These are phyloP conservation scores for Suillus variegatus DNA, from an alignment of 768 basidiomycete species.

Conservation along the genomic window DNA sequence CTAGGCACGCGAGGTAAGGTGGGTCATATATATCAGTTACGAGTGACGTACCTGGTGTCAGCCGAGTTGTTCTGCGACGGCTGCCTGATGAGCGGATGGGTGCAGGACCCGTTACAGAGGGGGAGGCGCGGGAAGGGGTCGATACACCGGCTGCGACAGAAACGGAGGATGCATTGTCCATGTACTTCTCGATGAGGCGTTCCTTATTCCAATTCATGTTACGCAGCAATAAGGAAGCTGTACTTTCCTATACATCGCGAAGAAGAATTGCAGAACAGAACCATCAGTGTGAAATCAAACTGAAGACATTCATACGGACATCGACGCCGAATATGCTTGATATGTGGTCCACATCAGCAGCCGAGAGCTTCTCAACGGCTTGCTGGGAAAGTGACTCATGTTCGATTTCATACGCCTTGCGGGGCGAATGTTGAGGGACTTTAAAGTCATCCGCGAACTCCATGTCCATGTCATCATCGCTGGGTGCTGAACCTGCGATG, in stretches of 20 bases:
- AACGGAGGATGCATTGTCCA: conserved; percentile 82
- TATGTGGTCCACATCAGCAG: conserved; percentile 81
- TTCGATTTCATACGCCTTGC: conserved; percentile 84
- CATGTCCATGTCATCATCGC: conserved; percentile 70
- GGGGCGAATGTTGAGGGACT: conserved; percentile 52
- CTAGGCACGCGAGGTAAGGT: conserved; percentile 13
- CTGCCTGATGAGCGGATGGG: conserved; percentile 35
- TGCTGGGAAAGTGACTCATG: conserved; percentile 72
- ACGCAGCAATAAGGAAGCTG: conserved; percentile 78
- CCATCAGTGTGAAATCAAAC: conserved; percentile 6
- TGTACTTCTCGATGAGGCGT: conserved; percentile 92
- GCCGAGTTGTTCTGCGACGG: conserved; percentile 33
- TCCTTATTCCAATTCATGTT: conserved; percentile 95
- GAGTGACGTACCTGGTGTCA: conserved; percentile 23
- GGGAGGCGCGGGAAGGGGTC: conserved; percentile 28
- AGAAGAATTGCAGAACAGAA: conserved; percentile 10
- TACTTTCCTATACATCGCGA: conserved; percentile 48
- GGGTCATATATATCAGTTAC: conserved; percentile 5
- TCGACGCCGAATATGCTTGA: conserved; percentile 86
- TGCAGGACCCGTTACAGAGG: conserved; percentile 27
- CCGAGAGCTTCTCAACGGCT: conserved; percentile 79
- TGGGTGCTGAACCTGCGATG: conserved; percentile 40
- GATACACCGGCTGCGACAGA: conserved; percentile 75
- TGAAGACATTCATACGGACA: conserved; percentile 51
- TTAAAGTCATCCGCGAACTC: conserved; percentile 70